These are phyloP conservation scores for Penicillium hesseltinei DNA, from an alignment of 2,329 filamentous ascomycete genomes.

Conservation along the genomic window DNA sequence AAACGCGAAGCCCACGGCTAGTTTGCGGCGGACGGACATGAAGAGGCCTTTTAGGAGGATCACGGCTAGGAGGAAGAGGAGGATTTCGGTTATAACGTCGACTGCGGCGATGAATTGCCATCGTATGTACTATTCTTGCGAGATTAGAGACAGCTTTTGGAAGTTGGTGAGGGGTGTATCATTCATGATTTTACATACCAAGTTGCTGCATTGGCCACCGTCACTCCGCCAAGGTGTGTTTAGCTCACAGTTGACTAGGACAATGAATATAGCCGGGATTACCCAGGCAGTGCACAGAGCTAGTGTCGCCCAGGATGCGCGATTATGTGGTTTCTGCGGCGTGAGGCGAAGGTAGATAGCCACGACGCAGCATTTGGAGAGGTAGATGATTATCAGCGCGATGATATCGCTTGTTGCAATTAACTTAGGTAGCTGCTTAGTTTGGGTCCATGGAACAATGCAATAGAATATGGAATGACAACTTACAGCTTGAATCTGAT, in stretches of 20 bases:
- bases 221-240: slow-evolving; percentile 36
- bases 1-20: slow-evolving; percentile 35
- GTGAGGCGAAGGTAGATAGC: slow-evolving; percentile 48
- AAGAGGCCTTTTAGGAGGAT: slow-evolving; percentile 33
- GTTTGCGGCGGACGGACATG: slow-evolving; percentile 34
- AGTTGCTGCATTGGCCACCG: slow-evolving; percentile 26
- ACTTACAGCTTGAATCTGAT: slow-evolving; percentile 30
- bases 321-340: slow-evolving; percentile 42
- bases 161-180: neutral
- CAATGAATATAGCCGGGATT: slow-evolving; percentile 41
- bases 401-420: slow-evolving; percentile 44
- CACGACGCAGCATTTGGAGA: slow-evolving; percentile 40
- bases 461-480: neutral
- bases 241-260: slow-evolving; percentile 44
- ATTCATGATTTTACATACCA: slow-evolving; percentile 18
- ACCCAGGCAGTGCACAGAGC: slow-evolving; percentile 38
- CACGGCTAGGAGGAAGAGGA: slow-evolving; percentile 31
- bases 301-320: slow-evolving; percentile 38
- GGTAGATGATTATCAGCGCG: slow-evolving; percentile 43
- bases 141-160: neutral
- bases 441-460: neutral
- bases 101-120: slow-evolving; percentile 38
- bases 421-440: slow-evolving; percentile 17
- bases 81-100: slow-evolving; percentile 38
- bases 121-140: slow-evolving; percentile 25